Percentiles rank a stretch among this genome's conserved stretches.
phyloP scores from a whole-genome alignment of 148 eudicot genomes.

The Mesembryanthemum crystallinum region DNA sequence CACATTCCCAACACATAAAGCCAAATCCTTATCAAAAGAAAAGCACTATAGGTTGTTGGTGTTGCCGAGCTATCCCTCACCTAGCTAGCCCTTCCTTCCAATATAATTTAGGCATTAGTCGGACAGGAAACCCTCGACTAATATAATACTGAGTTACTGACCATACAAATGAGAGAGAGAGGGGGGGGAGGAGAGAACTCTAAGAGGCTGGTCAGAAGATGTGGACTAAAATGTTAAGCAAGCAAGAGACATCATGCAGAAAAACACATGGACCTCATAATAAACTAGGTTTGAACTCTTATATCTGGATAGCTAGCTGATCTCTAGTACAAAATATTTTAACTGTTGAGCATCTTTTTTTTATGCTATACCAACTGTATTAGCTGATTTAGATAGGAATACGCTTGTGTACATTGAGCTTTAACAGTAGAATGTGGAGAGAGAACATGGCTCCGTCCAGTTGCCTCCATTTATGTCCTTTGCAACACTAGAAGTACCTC shows the following conservation, averaged over 20 bases:
- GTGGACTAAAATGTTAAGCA: background rate
- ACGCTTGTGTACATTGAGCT: background rate
- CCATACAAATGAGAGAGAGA: no score
- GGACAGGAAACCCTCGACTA: no score
- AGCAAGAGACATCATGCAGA: background rate
- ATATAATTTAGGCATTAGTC: no score
- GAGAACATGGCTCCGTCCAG: background rate
- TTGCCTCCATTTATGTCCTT: background rate
- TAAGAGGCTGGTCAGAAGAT: background rate
- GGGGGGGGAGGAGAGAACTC: no score
- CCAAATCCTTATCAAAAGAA: no score
- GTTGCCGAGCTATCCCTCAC: no score
- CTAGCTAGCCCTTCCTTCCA: no score
- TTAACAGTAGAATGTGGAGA: background rate
- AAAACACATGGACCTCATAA: background rate
- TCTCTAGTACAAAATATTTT: background rate
- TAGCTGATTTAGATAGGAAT: background rate
- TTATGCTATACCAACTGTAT: no score
- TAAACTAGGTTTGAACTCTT: background rate
- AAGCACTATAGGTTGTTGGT: no score
- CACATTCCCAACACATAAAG: no score
- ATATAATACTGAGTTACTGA: no score
- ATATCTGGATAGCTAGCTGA: background rate
- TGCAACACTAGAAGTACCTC: background rate
- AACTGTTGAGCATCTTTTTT: no score